Conservation (phyloP, 2,329 filamentous ascomycete species). For the Claviceps sp. region DNA sequence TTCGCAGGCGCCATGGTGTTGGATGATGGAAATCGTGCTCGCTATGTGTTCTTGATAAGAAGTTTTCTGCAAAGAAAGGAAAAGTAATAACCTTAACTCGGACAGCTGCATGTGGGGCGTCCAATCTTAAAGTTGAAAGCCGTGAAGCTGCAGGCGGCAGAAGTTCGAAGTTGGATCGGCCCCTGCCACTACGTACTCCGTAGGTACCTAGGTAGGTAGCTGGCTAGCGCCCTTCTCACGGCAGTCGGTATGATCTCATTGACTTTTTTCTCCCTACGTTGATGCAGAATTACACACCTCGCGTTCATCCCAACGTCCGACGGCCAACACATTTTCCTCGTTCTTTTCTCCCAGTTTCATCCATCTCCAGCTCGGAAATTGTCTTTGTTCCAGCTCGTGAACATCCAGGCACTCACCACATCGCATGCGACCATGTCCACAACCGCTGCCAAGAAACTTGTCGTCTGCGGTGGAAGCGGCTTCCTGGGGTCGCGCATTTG, state of each 20-base stretch:
- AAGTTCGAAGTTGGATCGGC: too few relatives aligned
- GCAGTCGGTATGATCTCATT: neutral
- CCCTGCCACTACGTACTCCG: too few relatives aligned
- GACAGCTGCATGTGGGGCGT: neutral
- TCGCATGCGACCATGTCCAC: constrained; percentile 31
- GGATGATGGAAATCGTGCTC: neutral
- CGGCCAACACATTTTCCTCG: neutral
- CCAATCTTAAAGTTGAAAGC: too few relatives aligned
- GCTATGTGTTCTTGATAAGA: neutral
- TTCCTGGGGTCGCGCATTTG: constrained; percentile 86
- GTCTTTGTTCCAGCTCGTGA: neutral
- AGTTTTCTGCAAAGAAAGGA: too few relatives aligned
- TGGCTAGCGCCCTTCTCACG: neutral
- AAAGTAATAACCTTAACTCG: too few relatives aligned
- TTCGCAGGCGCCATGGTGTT: constrained; percentile 44
- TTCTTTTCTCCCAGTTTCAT: neutral
- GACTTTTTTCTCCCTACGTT: neutral
- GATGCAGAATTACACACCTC: neutral
- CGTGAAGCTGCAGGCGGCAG: neutral
- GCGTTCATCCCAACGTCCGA: neutral
- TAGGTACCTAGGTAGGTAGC: neutral
- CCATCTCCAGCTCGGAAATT: too few relatives aligned
- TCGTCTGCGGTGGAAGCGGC: constrained; percentile 88
- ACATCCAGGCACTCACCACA: neutral
- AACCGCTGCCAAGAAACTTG: constrained; percentile 52